Evolutionary conservation across 331 rosid species (phyloP).

Genomic region (Telfairia occidentalis): DNA sequence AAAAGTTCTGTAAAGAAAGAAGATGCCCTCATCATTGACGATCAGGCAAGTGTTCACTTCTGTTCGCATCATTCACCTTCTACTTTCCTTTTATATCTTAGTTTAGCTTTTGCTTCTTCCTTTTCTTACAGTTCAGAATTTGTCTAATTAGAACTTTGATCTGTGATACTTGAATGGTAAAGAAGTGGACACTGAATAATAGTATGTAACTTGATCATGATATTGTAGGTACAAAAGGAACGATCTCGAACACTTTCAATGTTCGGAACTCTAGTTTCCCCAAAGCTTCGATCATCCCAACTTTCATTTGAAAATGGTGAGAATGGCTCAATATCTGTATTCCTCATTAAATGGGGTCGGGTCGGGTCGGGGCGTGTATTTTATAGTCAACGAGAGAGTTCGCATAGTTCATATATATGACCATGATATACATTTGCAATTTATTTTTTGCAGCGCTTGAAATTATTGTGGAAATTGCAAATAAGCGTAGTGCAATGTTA

Average conservation of each 20-base stretch:
- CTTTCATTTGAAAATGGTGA: conserved; percentile 79
- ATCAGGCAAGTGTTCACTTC: conserved; percentile 5
- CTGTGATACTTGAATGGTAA: neutral
- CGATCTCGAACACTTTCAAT: conserved; percentile 45
- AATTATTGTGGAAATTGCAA: conserved; percentile 61
- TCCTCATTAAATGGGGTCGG: neutral
- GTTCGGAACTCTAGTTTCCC: conserved; percentile 77
- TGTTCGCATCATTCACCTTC: neutral
- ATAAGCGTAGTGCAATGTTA: conserved; percentile 45
- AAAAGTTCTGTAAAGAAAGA: conserved; percentile 2
- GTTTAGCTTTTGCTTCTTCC: conserved; percentile 15
- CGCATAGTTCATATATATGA: neutral
- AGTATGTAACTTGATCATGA: neutral
- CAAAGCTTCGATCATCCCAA: conserved; percentile 75
- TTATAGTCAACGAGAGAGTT: neutral
- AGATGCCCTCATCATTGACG: conserved; percentile 9
- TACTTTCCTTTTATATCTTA: conserved; percentile 15
- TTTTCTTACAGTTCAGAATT: conserved; percentile 12
- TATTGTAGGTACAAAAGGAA: conserved; percentile 49
- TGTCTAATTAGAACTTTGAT: neutral
- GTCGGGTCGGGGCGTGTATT: neutral
- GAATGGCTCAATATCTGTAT: neutral
- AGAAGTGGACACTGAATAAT: conserved; percentile 10
- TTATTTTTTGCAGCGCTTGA: conserved; percentile 52
- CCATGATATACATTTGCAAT: neutral